Evolutionary conservation across 2,329 filamentous ascomycete genomes (phyloP), one percentile per base, ranked within the genome.

Genomic region (Samsoniella hepiali): DNA sequence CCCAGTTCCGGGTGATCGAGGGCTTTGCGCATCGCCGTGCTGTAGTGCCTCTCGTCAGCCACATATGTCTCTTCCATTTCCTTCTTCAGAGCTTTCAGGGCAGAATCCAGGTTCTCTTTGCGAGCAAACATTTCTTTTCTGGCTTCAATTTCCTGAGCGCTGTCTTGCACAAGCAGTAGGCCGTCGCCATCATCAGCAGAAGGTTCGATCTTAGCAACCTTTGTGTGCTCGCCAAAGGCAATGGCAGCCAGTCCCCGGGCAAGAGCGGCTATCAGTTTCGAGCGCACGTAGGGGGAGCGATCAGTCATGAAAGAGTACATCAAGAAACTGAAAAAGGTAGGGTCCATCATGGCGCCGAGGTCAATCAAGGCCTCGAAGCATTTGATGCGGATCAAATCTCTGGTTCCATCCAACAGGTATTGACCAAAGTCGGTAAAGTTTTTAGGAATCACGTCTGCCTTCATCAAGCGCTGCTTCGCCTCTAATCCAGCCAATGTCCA

Each of bases 351-450:
- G 56, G 82, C 80, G 0, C 85, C 86, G n/a, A 89, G 79, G 65
- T 89, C 85, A 44, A 89, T 79, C 51, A 90, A 74, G 10, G 83
- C 81, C 68, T 89, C 84, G 63, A 86, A 89, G 1, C 85, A 85
- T 72, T 88, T 88, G 73, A 89, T 83, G 29, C 87, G 84, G 58
- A 90, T 85, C 44, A 82, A 74, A 67, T 89, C 86, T 56, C 80
- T 76, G 6, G 85, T 89, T 63, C 82, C 85, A 68, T 90, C 87
- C 67, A 88, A 82, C 10, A 88, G 76, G 69, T 90, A 90, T 67
- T 87, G 84, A 29, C 84, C 79, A 70, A 89, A 88, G 64, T 86
- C 82, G 44, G 83, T 67, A 1, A 82, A 80, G 47, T 81, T 77
- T 38, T 76, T 72, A 1, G 82, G 80, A 40, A 89, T 87, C 17